Evolutionary conservation across 306 rosid species (phyloP).

Genomic region (Dalbergia cultrata): DNA sequence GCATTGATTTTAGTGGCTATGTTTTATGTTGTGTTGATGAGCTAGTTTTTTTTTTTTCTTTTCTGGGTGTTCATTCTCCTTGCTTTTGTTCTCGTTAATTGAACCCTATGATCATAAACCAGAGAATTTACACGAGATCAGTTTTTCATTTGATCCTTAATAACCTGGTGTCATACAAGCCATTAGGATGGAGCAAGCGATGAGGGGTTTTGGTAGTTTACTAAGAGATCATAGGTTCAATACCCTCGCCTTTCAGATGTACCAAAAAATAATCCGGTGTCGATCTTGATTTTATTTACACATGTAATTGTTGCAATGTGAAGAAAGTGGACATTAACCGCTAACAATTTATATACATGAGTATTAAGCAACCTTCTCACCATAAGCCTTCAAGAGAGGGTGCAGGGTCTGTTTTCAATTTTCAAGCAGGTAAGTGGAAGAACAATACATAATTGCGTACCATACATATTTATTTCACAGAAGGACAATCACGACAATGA

Average conservation of each 20-base stretch:
- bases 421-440: not conserved
- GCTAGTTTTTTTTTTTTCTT: not conserved
- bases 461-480: slow-evolving; percentile 21
- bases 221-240: no score
- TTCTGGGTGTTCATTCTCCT: not conserved
- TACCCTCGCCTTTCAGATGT: no score
- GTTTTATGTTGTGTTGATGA: not conserved
- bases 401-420: not conserved
- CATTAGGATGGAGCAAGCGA: no score
- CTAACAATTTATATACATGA: not conserved
- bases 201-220: no score
- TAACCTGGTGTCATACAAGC: not conserved
- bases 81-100: slow-evolving; percentile 12
- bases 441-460: not conserved
- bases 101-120: not conserved
- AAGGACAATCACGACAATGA: slow-evolving; percentile 16
- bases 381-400: not conserved
- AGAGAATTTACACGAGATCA: not conserved
- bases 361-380: not conserved
- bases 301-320: not conserved
- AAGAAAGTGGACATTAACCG: not conserved
- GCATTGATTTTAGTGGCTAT: not conserved
- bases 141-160: not conserved
- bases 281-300: not conserved
- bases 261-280: not conserved